Evolutionary conservation across 2,329 filamentous ascomycete species (phyloP), one percentile per base, ranked within the genome.

Genomic region (Trichoderma brevicompactum): DNA sequence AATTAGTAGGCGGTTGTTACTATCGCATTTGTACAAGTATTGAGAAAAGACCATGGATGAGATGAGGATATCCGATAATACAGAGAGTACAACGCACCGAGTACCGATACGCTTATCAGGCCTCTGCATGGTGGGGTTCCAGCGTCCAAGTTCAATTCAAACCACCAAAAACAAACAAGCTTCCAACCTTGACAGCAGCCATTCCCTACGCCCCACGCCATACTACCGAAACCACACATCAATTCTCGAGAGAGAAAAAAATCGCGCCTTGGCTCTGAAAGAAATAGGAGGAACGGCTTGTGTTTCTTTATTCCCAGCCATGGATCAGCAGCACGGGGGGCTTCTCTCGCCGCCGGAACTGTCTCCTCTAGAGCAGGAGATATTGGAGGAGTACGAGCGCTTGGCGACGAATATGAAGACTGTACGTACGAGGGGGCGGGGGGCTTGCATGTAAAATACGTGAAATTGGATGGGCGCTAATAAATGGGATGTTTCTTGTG

Each of bases 351-450:
- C 80, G 38, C 82, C 83, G 23, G 87, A 89, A 72, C 82, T 97
- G 68, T 85, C 89, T 0, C 90, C 92, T 5, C 85, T 96, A 7
- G 94, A 99, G 80, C 94, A 97, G 77, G 92, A 98, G 75, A 90
- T 99, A 1, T 83, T 99, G 1, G 93, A 98, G 68, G 95, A 99
- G 78, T 99, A 99, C 74, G 88, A 94, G 70, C 85, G 90, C 13
- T 80, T 99, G 38, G 87, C 94, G 0, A 89, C 90, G 71, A 99
- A 98, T 75, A 89, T 99, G 84, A 96, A 96, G 74, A 90, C 90
- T 80, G 95, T 94, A 79, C 66, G 79, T 63, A 17, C 41, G 23
- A n/a, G n/a, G n/a, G n/a, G n/a, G n/a, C n/a, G n/a, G n/a, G 23
- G 23, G 23, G 5, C 23, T 28, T 2, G 2, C 23, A 28, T 28